Base-by-base conservation (phyloP, 2,329 filamentous ascomycete species). In the Delphinella strobiligena region DNA sequence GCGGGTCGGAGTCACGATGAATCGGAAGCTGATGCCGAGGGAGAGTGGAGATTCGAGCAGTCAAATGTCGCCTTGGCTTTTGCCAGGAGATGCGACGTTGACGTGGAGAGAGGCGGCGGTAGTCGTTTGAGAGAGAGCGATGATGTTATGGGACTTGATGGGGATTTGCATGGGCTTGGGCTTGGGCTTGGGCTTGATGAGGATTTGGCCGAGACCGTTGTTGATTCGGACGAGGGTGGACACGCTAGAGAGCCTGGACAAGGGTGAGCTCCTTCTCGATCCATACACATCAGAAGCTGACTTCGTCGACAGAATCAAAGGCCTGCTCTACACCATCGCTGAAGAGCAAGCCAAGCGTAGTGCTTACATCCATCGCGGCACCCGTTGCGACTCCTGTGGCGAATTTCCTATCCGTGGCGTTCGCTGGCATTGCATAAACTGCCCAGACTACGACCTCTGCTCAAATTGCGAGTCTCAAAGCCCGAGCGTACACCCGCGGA, bases 401-500 rank as follows among this genome's bases (percentile, higher is more conserved):
- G 78, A 82, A 52, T 78, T 84, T 36, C 89, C 91, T 10, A 96
- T 98, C 45, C 80, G 85, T 38, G 91, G 91, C 12, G 82, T 94
- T 45, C 77, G 91, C 42, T 98, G 93, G 64, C 82, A 88, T 44
- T 98, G 91, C 61, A 80, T 87, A 51, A 96, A 98, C 63, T 98
- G 91, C 57, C 78, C 84, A 48, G 89, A 98, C 61, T 96, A 87
- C 56, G 91, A 98, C 56, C 75, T 98, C 2, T 98, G 91, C 65
- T 87, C 95, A 55, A 80, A 80, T 5, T 98, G 91, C 62, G 89
- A 98, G 62, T 68, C 72, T 12, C 60, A 67, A 42, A 89, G 94
- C 55, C 77, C 74, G 54, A 93, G 89, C n/a, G 59, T 67, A 43
- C 89, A 94, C 55, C 78, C 74, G 53, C 93, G 89, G 59, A 94